A percentile compares a stretch with the other conserved stretches of the same genome.
Evolutionary conservation across 148 eudicot genomes (phyloP).

Genomic region (Silene conica): DNA sequence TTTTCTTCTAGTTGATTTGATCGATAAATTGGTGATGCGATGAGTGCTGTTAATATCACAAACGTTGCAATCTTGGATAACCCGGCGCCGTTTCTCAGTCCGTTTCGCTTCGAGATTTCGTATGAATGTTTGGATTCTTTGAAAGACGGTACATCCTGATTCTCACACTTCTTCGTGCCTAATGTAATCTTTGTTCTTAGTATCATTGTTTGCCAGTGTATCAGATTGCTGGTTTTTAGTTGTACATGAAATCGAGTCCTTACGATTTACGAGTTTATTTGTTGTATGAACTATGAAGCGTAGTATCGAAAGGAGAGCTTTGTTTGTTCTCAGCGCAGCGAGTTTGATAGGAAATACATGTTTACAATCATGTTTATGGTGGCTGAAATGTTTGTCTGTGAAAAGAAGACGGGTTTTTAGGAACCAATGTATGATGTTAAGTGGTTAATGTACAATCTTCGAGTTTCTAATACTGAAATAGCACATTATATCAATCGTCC

Average conservation of each 20-base stretch:
- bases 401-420: too few species aligned
- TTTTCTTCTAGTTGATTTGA: background rate
- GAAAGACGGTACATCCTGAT: conserved; percentile 24
- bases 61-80: conserved; percentile 34
- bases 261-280: background rate
- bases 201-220: background rate
- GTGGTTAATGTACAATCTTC: background rate
- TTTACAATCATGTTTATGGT: background rate
- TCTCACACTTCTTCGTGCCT: background rate
- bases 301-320: background rate
- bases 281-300: too few species aligned
- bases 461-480: background rate
- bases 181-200: background rate
- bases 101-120: conserved; percentile 32
- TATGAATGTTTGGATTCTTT: conserved; percentile 28
- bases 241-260: background rate
- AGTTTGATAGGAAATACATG: background rate
- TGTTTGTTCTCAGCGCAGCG: too few species aligned
- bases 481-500: too few species aligned
- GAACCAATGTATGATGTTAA: background rate
- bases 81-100: conserved; percentile 29
- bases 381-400: too few species aligned
- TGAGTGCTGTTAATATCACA: conserved; percentile 32
- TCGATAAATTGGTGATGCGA: conserved; percentile 18
- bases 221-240: background rate